A percentile compares a stretch with the other conserved stretches of the same genome.
Conservation (phyloP, 352 stramenopile genomes). For the Phytophthora syringae region DNA sequence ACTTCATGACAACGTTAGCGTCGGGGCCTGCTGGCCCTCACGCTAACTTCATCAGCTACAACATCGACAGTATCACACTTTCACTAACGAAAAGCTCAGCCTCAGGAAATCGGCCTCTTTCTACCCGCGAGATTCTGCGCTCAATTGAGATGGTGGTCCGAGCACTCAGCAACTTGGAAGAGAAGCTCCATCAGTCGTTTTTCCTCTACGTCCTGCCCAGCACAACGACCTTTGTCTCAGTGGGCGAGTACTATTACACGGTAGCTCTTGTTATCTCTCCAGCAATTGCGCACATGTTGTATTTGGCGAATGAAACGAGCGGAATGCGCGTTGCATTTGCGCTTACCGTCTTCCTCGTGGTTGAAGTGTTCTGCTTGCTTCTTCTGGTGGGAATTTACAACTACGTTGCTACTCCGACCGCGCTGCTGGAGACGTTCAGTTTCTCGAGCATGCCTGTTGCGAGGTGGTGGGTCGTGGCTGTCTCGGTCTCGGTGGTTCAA, state of each 20-base stretch:
- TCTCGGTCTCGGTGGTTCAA: slow-evolving; percentile 32
- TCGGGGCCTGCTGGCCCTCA: slow-evolving; percentile 69
- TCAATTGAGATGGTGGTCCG: slow-evolving; percentile 74
- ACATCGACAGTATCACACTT: slow-evolving; percentile 87
- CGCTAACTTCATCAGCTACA: slow-evolving; percentile 86
- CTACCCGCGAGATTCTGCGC: slow-evolving; percentile 49
- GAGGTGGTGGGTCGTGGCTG: slow-evolving; percentile 36
- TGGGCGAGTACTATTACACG: slow-evolving; percentile 88
- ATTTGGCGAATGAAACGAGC: slow-evolving; percentile 52
- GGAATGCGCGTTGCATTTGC: slow-evolving; percentile 75
- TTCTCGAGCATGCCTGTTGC: slow-evolving; percentile 5
- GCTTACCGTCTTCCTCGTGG: slow-evolving; percentile 40
- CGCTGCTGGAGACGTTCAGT: slow-evolving; percentile 13
- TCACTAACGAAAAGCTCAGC: slow-evolving; percentile 27
- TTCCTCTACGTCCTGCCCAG: slow-evolving; percentile 87
- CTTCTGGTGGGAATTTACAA: slow-evolving; percentile 22
- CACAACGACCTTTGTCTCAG: slow-evolving; percentile 79
- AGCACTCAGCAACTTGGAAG: slow-evolving; percentile 86
- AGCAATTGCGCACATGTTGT: slow-evolving; percentile 64
- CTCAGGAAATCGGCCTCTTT: slow-evolving; percentile 29
- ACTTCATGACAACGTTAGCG: slow-evolving; percentile 82
- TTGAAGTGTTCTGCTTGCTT: slow-evolving; percentile 39
- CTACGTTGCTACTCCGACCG: slow-evolving; percentile 15
- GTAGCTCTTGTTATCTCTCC: slow-evolving; percentile 76
- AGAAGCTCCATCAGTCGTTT: slow-evolving; percentile 91